A percentile compares a stretch with the other conserved stretches of the same genome.
Evolutionary conservation across 305 asterid species (phyloP).

Genomic region (Striga hermonthica): DNA sequence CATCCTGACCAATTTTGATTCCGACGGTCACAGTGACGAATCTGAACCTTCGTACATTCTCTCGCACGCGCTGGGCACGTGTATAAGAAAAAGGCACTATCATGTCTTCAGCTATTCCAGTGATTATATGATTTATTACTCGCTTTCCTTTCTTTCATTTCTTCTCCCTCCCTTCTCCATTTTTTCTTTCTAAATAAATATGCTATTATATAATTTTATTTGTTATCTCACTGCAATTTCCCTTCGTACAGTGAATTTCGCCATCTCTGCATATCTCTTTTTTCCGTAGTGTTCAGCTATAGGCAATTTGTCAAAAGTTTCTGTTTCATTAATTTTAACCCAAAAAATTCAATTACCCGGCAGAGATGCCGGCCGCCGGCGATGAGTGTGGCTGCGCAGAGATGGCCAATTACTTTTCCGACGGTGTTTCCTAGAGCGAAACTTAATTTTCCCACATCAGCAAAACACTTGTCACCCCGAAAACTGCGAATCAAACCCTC

Average conservation of each 20-base stretch:
- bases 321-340: not conserved
- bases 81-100: too few species aligned
- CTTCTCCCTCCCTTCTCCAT: slow-evolving; percentile 20
- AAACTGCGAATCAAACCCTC: slow-evolving; percentile 31
- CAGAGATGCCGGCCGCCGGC: slow-evolving; percentile 31
- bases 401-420: slow-evolving; percentile 21
- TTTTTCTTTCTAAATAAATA: not conserved
- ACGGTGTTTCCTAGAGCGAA: slow-evolving; percentile 2
- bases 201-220: not conserved
- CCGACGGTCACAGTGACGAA: too few species aligned
- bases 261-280: not conserved
- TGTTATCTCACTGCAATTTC: not conserved
- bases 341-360: slow-evolving; percentile 17
- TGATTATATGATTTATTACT: slow-evolving; percentile 4
- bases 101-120: too few species aligned
- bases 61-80: too few species aligned
- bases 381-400: slow-evolving; percentile 26
- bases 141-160: not conserved
- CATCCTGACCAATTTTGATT: too few species aligned
- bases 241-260: not conserved
- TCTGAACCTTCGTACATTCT: too few species aligned
- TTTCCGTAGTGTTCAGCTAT: slow-evolving; percentile 24
- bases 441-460: too few species aligned
- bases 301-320: slow-evolving; percentile 32
- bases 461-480: not conserved